Evolutionary conservation across 257 asterid species (phyloP).

Genomic region (Linaria vulgaris): DNA sequence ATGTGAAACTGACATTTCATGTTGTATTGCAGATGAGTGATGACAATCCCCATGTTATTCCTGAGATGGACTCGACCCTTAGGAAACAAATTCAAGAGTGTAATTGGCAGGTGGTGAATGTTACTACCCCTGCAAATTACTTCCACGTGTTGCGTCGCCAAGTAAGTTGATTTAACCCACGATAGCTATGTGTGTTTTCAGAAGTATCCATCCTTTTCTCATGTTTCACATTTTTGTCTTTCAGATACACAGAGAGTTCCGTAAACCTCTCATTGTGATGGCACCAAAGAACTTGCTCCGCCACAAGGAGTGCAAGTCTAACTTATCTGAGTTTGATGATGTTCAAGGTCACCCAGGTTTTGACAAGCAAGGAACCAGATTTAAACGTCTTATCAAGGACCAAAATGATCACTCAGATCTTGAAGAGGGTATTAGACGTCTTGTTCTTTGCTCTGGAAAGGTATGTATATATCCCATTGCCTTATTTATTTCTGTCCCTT

Average conservation of each 20-base stretch:
- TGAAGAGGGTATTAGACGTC: constrained; percentile 81
- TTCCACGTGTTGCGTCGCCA: constrained; percentile 98
- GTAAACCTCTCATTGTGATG: constrained; percentile 94
- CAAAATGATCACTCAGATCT: constrained; percentile 73
- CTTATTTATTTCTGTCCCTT: constrained; percentile 1
- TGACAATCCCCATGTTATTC: constrained; percentile 81
- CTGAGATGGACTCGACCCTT: constrained; percentile 95
- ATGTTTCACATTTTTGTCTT: constrained; percentile 20
- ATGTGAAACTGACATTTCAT: constrained; percentile 19
- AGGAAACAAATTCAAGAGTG: constrained; percentile 93
- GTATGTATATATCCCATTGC: constrained; percentile 34
- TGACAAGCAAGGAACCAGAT: constrained; percentile 96
- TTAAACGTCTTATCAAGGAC: constrained; percentile 92
- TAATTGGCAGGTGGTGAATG: constrained; percentile 99
- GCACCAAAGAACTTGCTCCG: constrained; percentile 93
- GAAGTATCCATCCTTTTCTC: constrained; percentile 23
- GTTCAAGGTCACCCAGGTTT: constrained; percentile 95
- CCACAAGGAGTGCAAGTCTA: constrained; percentile 89
- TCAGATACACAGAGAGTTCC: constrained; percentile 90
- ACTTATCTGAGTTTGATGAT: constrained; percentile 87
- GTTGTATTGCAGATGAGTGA: constrained; percentile 84
- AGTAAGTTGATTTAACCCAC: constrained; percentile 42
- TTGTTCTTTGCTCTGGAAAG: constrained; percentile 95
- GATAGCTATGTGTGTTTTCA: neutral
- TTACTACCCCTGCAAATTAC: constrained; percentile 97